Evolutionary conservation across 495 filamentous ascomycete genomes (phyloP), one percentile per base, ranked within the genome.

Genomic region (Trichoderma asperelloides): DNA sequence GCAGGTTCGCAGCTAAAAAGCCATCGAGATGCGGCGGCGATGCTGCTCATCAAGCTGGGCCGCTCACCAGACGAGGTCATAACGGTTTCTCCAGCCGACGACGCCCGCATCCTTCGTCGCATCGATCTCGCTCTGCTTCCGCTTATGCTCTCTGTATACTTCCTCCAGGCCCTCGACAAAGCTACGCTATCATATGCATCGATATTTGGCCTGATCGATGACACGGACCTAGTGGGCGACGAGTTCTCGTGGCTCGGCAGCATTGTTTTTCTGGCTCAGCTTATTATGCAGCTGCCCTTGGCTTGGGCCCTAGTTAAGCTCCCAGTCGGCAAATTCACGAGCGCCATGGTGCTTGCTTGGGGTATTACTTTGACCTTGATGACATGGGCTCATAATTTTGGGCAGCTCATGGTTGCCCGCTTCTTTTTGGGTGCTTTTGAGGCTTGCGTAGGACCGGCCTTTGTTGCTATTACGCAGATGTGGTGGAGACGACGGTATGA

Each of bases 141-240:
- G n/a, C 72, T 85, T 16, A 75, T 85, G 18, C 74, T 84, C 5
- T 74, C 75, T 16, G 80, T 80, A 15, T 84, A 85, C 73, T 84
- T 79, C 72, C 79, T 85, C 65, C 82, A 85, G 69, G 77, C 77
- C 65, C 75, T 84, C n/a, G 82, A 85, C 76, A 85, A 85, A 71
- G 78, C 78, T 15, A 79, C 80, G 13, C 73, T 85, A 9, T 79
- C 77, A 40, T 80, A 80, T 57, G 81, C 81, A 21, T 83, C 83
- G 55, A 82, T 85, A 69, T 84, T 85, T 67, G 82, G 81, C n/a
- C 74, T 84, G 65, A 78, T 78, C 69, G 71, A 79, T 37, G 82
- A 84, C 68, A 78, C 83, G 3, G 67, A 81, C 41, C 74, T 85
- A 16, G 70, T 77, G 30, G 82, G 81, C 45, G 66, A 78, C 16